Evolutionary conservation across 2,329 filamentous ascomycete species (phyloP).

Genomic region (Tolypocladium guangdongense): DNA sequence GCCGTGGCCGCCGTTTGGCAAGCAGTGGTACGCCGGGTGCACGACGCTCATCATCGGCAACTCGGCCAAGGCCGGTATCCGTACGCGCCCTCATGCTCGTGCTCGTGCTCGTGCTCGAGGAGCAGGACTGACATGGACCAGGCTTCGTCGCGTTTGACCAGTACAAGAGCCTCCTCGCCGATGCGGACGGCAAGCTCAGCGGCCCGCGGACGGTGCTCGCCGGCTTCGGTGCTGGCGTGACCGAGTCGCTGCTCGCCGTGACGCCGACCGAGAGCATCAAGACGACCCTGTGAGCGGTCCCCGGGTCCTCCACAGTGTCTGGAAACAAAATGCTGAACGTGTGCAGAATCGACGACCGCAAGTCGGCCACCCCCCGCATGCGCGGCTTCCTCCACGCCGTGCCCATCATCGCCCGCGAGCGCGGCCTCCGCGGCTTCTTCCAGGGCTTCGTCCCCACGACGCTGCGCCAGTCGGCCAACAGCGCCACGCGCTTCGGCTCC

Average conservation of each 20-base stretch:
- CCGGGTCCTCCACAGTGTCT: too few relatives aligned
- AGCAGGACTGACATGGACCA: conserved; percentile 8
- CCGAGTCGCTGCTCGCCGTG: conserved; percentile 84
- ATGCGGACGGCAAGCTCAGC: conserved; percentile 77
- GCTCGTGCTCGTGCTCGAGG: background rate
- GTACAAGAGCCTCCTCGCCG: conserved; percentile 74
- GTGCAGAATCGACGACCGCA: conserved; percentile 84
- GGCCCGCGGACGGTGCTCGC: conserved; percentile 86
- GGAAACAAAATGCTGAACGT: background rate
- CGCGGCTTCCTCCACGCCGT: conserved; percentile 87
- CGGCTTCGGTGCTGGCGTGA: conserved; percentile 89
- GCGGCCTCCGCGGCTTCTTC: conserved; percentile 87
- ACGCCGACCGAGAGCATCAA: conserved; percentile 98
- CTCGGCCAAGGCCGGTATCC: conserved; percentile 88
- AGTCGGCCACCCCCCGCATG: conserved; percentile 74
- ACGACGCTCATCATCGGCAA: conserved; percentile 96
- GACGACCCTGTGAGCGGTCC: conserved; percentile 60
- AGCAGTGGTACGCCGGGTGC: conserved; percentile 95
- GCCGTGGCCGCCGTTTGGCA: conserved; percentile 87
- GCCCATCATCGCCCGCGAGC: conserved; percentile 75
- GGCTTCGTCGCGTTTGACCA: conserved; percentile 89
- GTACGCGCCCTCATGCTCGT: too few relatives aligned
- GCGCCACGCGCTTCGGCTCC: conserved; percentile 77
- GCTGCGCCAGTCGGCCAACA: conserved; percentile 88
- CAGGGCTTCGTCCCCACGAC: conserved; percentile 94